phyloP scores from a whole-genome alignment of 2,329 filamentous ascomycete species.

The Aspergillus sp. region DNA sequence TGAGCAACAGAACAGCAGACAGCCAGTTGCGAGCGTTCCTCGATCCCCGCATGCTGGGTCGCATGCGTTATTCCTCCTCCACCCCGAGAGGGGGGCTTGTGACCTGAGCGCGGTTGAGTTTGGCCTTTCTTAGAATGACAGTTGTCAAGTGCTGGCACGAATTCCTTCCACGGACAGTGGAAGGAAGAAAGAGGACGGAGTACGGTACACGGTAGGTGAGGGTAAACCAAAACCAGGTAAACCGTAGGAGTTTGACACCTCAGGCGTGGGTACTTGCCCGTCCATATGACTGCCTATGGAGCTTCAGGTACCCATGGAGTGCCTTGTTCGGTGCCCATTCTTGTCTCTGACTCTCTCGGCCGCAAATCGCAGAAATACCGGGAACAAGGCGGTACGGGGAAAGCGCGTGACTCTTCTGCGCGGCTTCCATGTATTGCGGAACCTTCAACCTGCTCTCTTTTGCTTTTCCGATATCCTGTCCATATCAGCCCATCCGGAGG shows the following conservation, averaged over 20 bases:
- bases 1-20: slow-evolving; percentile 5
- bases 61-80: slow-evolving; percentile 1
- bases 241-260: slow-evolving; percentile 1
- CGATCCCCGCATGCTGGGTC: slow-evolving; percentile 21
- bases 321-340: background rate
- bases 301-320: background rate
- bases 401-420: background rate
- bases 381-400: background rate
- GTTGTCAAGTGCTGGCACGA: slow-evolving; percentile 7
- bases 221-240: no score
- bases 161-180: background rate
- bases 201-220: background rate
- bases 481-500: no score
- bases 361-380: no score
- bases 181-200: no score
- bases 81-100: slow-evolving; percentile 7
- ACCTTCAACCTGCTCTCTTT: no score
- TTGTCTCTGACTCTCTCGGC: background rate
- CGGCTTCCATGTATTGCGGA: no score
- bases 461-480: no score
- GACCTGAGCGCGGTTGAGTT: slow-evolving; percentile 9
- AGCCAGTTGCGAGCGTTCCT: slow-evolving; percentile 30
- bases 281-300: background rate
- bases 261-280: background rate
- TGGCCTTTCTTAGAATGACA: slow-evolving; percentile 1